A percentile compares a stretch with the other conserved stretches of the same genome.
Evolutionary conservation across 164 flowering plant species (phyloP).

Genomic region (Stephania cephalantha): DNA sequence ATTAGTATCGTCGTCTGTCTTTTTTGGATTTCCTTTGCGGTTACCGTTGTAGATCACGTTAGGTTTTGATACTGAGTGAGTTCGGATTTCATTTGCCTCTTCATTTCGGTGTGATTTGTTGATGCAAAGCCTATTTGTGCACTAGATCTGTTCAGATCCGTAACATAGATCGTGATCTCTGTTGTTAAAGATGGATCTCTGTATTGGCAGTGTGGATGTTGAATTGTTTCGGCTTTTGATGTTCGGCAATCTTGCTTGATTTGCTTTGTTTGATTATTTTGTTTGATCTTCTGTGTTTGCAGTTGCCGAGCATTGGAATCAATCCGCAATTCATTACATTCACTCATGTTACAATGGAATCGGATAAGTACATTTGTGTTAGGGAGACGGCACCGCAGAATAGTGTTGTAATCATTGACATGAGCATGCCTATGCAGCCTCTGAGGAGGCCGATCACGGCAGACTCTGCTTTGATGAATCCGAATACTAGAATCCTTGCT

Average conservation of each 20-base stretch:
- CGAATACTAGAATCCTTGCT: constrained; percentile 86
- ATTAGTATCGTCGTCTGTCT: not conserved
- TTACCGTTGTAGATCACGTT: not conserved
- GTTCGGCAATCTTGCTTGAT: not conserved
- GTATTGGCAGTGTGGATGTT: not conserved
- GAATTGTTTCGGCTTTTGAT: not conserved
- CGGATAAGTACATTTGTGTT: constrained; percentile 94
- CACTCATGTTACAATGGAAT: constrained; percentile 98
- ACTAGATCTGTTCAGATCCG: constrained; percentile 13
- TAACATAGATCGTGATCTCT: constrained; percentile 2
- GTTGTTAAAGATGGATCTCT: not conserved
- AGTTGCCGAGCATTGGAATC: constrained; percentile 87
- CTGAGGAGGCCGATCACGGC: constrained; percentile 97
- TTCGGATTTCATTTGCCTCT: not conserved
- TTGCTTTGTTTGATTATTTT: constrained; percentile 5
- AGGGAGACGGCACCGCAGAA: constrained; percentile 97
- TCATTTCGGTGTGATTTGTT: not conserved
- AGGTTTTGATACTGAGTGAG: not conserved
- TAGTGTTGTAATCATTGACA: constrained; percentile 91
- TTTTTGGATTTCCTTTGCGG: not conserved
- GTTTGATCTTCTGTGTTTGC: constrained; percentile 36
- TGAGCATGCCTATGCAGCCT: constrained; percentile 97
- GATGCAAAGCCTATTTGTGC: not conserved
- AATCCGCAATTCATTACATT: constrained; percentile 92
- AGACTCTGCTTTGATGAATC: constrained; percentile 98